A percentile compares a stretch with the other conserved stretches of the same genome.
phyloP scores from a whole-genome alignment of 2,329 filamentous ascomycete genomes.

The Phyllosticta capitalensis region DNA sequence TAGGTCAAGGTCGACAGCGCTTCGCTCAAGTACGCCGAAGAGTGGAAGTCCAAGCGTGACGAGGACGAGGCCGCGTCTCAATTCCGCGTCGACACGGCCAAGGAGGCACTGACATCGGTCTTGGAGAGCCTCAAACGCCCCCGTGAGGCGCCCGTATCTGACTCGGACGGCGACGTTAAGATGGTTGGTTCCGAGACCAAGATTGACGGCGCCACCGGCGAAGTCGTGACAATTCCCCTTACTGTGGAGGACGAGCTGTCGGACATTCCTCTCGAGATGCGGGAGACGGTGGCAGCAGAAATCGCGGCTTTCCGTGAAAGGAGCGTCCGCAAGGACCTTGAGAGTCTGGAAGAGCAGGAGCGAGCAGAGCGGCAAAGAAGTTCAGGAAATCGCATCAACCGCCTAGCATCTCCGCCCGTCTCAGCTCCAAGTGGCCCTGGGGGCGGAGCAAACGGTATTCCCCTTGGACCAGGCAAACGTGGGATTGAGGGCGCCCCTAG shows the following conservation, averaged over 20 bases:
- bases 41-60: constrained; percentile 59
- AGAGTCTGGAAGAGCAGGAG: constrained; percentile 88
- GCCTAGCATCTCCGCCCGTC: constrained; percentile 60
- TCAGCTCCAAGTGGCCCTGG: constrained; percentile 52
- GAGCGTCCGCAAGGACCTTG: constrained; percentile 78
- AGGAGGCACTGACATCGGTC: constrained; percentile 56
- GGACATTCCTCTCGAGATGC: constrained; percentile 93
- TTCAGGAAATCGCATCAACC: constrained; percentile 50
- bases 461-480: constrained; percentile 60
- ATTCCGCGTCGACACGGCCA: constrained; percentile 60
- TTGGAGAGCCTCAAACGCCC: constrained; percentile 67
- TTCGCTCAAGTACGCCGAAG: constrained; percentile 75
- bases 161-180: constrained; percentile 55
- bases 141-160: constrained; percentile 27
- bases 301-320: constrained; percentile 91
- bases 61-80: constrained; percentile 55
- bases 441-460: constrained; percentile 62
- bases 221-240: constrained; percentile 83
- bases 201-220: constrained; percentile 54
- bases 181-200: constrained; percentile 48
- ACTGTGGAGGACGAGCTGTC: constrained; percentile 79
- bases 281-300: constrained; percentile 86
- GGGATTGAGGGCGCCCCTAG: constrained; percentile 67
- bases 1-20: constrained; percentile 67
- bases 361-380: constrained; percentile 71